Conservation (phyloP, 257 asterid genomes). For the Paulownia fortunei region DNA sequence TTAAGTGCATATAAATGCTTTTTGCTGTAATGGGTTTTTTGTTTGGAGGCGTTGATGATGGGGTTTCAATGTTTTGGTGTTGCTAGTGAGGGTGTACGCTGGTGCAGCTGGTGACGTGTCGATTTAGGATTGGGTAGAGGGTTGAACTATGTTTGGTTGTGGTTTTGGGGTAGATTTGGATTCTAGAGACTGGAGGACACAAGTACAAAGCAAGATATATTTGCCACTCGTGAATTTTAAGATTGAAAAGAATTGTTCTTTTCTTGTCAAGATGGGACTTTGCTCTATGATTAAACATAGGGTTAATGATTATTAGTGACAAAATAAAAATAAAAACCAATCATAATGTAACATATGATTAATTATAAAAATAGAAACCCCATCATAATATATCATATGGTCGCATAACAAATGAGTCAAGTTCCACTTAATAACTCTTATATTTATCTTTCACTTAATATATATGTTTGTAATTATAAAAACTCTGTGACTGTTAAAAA, state of each 20-base stretch:
- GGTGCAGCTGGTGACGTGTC: conserved; percentile 41
- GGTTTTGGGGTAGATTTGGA: neutral
- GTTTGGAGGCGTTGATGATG: conserved; percentile 44
- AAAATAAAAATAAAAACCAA: neutral
- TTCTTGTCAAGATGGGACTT: neutral
- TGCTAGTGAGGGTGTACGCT: neutral
- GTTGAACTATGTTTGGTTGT: neutral
- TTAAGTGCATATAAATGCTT: conserved; percentile 29
- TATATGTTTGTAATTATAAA: too few relatives aligned
- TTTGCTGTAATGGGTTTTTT: conserved; percentile 36
- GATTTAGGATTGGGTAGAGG: neutral
- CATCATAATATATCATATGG: too few relatives aligned
- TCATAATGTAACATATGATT: neutral
- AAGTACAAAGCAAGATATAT: conserved; percentile 1
- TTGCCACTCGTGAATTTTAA: conserved; percentile 15
- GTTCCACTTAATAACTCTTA: too few relatives aligned
- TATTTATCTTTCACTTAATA: too few relatives aligned
- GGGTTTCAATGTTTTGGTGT: conserved; percentile 24
- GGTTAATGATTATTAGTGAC: neutral
- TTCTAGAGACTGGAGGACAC: neutral
- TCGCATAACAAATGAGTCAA: too few relatives aligned
- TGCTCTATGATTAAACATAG: neutral
- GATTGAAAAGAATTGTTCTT: conserved; percentile 19
- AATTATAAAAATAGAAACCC: too few relatives aligned
- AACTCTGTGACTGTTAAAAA: too few relatives aligned